phyloP scores from a whole-genome alignment of 2,329 filamentous ascomycete species.

The Ceratocystis smalleyi region DNA sequence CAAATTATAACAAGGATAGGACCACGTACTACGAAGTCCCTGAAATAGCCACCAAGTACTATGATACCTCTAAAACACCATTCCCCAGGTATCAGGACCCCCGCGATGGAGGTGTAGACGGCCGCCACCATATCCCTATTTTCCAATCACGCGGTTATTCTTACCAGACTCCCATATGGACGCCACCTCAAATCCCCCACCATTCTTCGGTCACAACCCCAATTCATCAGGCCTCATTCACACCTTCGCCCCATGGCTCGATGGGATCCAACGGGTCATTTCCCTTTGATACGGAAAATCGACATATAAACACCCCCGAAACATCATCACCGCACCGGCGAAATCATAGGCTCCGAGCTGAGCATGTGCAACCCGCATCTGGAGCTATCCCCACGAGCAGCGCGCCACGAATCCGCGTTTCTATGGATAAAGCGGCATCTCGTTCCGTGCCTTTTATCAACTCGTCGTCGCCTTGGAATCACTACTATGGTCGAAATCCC shows the following conservation, averaged over 20 bases:
- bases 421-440: background rate
- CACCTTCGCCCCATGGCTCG: slow-evolving; percentile 3
- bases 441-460: background rate
- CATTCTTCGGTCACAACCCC: slow-evolving; percentile 8
- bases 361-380: background rate
- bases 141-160: slow-evolving; percentile 1
- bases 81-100: background rate
- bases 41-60: background rate
- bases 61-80: background rate
- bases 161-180: background rate
- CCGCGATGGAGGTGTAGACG: background rate
- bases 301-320: background rate
- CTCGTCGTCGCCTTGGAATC: slow-evolving; percentile 8
- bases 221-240: slow-evolving; percentile 10
- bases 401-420: slow-evolving; percentile 10
- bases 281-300: slow-evolving; percentile 6
- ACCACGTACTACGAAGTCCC: background rate
- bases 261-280: background rate
- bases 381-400: background rate
- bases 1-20: background rate
- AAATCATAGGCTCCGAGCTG: background rate
- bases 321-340: slow-evolving; percentile 6
- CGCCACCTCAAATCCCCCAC: slow-evolving; percentile 9
- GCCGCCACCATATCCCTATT: background rate
- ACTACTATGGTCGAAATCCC: background rate